Percentiles rank a stretch among this genome's conserved stretches.
Evolutionary conservation across 306 rosid species (phyloP).

Genomic region (Fagus sylvatica): DNA sequence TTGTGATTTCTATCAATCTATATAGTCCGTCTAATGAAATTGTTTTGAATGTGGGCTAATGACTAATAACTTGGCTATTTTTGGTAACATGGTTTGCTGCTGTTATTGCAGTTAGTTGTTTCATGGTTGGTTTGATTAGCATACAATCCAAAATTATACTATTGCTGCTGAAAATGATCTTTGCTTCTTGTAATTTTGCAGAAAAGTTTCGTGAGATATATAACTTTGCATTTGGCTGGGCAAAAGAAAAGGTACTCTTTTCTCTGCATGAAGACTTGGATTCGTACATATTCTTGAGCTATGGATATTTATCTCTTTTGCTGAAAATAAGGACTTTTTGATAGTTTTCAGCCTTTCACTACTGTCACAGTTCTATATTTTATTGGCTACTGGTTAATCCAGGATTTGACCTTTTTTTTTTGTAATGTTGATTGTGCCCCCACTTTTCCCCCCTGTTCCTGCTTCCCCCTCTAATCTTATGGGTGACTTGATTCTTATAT

Average conservation of each 20-base stretch:
- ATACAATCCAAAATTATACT: background rate
- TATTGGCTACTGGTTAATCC: background rate
- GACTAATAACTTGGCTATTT: constrained; percentile 2
- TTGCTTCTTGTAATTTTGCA: constrained; percentile 44
- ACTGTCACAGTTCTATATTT: background rate
- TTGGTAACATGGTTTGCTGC: constrained; percentile 22
- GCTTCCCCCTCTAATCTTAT: no score
- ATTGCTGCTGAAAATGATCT: constrained; percentile 30
- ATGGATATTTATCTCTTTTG: background rate
- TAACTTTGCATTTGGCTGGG: constrained; percentile 98
- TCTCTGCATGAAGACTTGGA: background rate
- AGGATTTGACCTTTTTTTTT: background rate
- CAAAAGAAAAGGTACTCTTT: constrained; percentile 84
- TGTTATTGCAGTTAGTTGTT: constrained; percentile 80
- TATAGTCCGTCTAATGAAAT: background rate
- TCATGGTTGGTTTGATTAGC: constrained; percentile 44
- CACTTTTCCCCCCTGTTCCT: no score
- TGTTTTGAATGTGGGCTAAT: background rate
- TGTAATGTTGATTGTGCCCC: no score
- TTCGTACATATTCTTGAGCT: background rate
- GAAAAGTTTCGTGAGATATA: constrained; percentile 95
- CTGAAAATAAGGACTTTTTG: background rate
- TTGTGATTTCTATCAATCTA: background rate
- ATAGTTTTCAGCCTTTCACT: background rate
- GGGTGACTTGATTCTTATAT: no score